These are phyloP conservation scores for Cymbopogon flexuosus DNA, from an alignment of 202 grass and related monocot genomes.

Conservation along the genomic window DNA sequence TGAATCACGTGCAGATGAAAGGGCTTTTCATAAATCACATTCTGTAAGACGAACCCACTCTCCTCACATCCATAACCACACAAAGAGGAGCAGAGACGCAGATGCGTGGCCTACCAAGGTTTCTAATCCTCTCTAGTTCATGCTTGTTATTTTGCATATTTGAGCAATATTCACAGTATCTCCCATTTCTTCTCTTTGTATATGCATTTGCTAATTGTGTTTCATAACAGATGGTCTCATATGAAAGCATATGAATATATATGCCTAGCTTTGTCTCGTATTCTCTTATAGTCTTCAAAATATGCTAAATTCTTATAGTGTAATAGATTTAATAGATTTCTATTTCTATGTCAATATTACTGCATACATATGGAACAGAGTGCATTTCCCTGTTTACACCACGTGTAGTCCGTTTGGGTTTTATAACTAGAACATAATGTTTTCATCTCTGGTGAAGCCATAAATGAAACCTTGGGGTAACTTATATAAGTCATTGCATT, in stretches of 20 bases:
- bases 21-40: slow-evolving; percentile 29
- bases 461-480: neutral
- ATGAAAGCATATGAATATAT: slow-evolving; percentile 9
- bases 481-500: neutral
- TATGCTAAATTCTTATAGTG: neutral
- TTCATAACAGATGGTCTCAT: slow-evolving; percentile 6
- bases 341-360: neutral
- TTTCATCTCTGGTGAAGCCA: neutral
- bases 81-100: slow-evolving; percentile 56
- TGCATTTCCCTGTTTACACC: neutral
- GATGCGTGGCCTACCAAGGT: slow-evolving; percentile 53
- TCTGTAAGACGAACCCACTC: slow-evolving; percentile 27
- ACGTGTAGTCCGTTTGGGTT: slow-evolving; percentile 7
- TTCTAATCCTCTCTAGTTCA: neutral
- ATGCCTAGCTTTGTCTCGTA: neutral
- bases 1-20: slow-evolving; percentile 32
- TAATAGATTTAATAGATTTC: neutral
- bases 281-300: neutral
- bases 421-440: neutral
- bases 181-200: neutral
- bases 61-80: slow-evolving; percentile 38
- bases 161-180: neutral
- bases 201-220: neutral
- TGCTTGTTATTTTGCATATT: slow-evolving; percentile 11
- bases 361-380: neutral